phyloP scores from a whole-genome alignment of 441 rosid species.

The Gossypium lobatum region DNA sequence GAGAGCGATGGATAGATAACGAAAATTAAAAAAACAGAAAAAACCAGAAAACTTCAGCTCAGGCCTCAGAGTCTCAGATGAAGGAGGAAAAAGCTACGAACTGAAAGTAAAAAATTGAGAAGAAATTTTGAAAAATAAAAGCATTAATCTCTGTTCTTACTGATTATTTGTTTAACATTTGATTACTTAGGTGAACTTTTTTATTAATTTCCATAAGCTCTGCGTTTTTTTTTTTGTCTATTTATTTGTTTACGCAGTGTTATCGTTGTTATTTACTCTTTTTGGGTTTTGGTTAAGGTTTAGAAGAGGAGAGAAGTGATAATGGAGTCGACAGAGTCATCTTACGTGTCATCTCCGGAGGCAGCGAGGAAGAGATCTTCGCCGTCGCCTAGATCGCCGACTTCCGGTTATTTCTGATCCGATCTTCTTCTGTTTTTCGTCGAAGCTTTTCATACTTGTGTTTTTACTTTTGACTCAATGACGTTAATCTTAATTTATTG shows the following conservation, averaged over 20 bases:
- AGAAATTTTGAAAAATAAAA: not conserved
- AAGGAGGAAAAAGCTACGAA: constrained; percentile 1
- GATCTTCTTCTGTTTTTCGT: constrained; percentile 28
- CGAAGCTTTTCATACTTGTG: not conserved
- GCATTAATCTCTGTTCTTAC: not conserved
- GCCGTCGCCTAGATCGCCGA: constrained; percentile 57
- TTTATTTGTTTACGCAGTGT: not conserved
- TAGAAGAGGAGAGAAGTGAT: not conserved
- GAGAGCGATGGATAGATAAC: constrained; percentile 21
- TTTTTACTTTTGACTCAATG: not conserved
- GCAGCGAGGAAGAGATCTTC: constrained; percentile 58
- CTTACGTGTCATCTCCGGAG: constrained; percentile 78
- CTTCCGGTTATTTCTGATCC: constrained; percentile 69
- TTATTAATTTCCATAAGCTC: not conserved
- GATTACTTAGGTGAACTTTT: not conserved
- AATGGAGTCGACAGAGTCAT: constrained; percentile 92
- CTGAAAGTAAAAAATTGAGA: not conserved
- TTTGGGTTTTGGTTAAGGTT: not conserved
- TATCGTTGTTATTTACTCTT: not conserved
- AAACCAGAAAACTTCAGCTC: not conserved
- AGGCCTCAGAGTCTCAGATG: not conserved
- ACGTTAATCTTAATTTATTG: not conserved
- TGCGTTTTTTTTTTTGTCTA: not conserved
- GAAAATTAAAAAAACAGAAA: not conserved
- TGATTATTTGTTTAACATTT: not conserved